Conservation (phyloP, 2,329 filamentous ascomycete genomes). For the Allantophomopsis cytisporea region DNA sequence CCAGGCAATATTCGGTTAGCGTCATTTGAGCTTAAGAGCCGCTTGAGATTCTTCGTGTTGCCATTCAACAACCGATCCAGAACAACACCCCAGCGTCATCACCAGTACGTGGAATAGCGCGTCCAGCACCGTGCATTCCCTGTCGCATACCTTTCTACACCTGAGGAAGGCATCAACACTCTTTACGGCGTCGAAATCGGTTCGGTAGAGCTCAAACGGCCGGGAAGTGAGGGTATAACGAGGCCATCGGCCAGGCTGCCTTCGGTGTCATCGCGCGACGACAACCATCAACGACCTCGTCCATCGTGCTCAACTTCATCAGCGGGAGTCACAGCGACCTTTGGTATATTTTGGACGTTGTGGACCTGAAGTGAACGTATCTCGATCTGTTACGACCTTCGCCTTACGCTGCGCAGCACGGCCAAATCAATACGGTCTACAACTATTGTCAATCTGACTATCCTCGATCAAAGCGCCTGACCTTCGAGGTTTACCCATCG, state of each 20-base stretch:
- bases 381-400: no score
- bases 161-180: slow-evolving; percentile 15
- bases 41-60: slow-evolving; percentile 1
- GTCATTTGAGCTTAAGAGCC: background rate
- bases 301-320: slow-evolving; percentile 8
- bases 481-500: slow-evolving; percentile 4
- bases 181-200: slow-evolving; percentile 10
- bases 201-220: slow-evolving; percentile 10
- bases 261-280: slow-evolving; percentile 13
- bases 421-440: no score
- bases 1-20: no score
- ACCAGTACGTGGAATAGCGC: slow-evolving; percentile 17
- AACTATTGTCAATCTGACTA: no score
- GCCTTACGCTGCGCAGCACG: no score
- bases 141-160: slow-evolving; percentile 14
- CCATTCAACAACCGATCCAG: slow-evolving; percentile 2
- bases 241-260: slow-evolving; percentile 17
- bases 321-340: no score
- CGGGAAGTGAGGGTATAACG: slow-evolving; percentile 10
- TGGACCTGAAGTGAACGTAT: no score
- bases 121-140: slow-evolving; percentile 18
- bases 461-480: slow-evolving; percentile 3
- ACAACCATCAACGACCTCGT: slow-evolving; percentile 6
- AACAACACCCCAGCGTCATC: slow-evolving; percentile 6
- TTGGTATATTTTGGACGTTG: no score